Conservation (phyloP, 305 asterid species). For the Rubia tinctorum region DNA sequence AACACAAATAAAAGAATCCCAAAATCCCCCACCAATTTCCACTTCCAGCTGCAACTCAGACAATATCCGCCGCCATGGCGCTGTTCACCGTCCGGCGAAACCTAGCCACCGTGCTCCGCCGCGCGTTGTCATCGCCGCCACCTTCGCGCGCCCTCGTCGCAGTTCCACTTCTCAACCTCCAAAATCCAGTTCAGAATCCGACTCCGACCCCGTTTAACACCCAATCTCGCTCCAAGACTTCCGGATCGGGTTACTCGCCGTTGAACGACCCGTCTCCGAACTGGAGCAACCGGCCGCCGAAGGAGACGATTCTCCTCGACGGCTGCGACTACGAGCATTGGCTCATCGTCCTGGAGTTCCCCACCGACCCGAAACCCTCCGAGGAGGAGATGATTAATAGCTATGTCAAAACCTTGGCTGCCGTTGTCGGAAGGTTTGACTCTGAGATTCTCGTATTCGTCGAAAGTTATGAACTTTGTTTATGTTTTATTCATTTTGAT, state of each 20-base stretch:
- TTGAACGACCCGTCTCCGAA: conserved; percentile 92
- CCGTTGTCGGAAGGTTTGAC: conserved; percentile 70
- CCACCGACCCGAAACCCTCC: conserved; percentile 60
- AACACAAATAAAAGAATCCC: neutral
- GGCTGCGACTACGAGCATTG: conserved; percentile 97
- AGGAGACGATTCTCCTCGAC: conserved; percentile 79
- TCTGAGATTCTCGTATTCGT: neutral
- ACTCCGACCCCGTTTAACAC: conserved; percentile 16
- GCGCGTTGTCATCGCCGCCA: conserved; percentile 24
- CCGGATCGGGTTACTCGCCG: conserved; percentile 81
- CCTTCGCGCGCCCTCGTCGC: conserved; percentile 32
- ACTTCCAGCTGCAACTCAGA: neutral
- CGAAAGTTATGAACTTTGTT: neutral
- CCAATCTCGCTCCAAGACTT: conserved; percentile 47
- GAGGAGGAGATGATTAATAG: conserved; percentile 67
- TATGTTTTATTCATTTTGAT: neutral
- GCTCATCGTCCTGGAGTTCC: conserved; percentile 86
- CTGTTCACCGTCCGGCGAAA: conserved; percentile 55
- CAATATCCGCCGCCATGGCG: conserved; percentile 38
- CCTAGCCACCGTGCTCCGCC: conserved; percentile 38
- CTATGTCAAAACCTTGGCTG: conserved; percentile 79
- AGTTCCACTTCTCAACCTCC: conserved; percentile 34
- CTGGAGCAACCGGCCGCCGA: conserved; percentile 97
- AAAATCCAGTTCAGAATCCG: conserved; percentile 11
- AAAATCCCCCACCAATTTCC: neutral